Conservation (phyloP, 1,284 basidiomycete genomes). For the Malassezia arunalokei region DNA sequence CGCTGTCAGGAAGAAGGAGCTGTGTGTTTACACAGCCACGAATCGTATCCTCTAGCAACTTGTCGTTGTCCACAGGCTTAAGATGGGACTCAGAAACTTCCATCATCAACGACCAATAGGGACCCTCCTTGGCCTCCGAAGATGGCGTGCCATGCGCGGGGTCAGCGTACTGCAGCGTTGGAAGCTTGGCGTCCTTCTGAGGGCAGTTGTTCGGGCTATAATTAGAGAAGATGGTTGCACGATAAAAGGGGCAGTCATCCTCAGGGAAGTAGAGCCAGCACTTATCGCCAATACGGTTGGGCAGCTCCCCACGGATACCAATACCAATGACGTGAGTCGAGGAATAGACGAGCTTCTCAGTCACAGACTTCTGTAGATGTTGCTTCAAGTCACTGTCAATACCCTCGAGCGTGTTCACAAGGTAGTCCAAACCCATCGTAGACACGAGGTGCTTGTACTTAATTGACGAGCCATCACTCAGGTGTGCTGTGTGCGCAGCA, state of each 20-base stretch:
- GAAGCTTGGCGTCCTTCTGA: conserved; percentile 46
- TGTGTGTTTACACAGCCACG: conserved; percentile 50
- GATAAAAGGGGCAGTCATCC: conserved; percentile 52
- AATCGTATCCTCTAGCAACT: conserved; percentile 50
- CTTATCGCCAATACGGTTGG: conserved; percentile 52
- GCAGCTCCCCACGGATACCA: conserved; percentile 50
- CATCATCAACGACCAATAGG: conserved; percentile 50
- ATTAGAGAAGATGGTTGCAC: conserved; percentile 53
- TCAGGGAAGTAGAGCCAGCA: conserved; percentile 51
- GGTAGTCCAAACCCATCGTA: conserved; percentile 50
- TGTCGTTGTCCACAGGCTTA: conserved; percentile 50
- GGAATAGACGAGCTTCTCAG: conserved; percentile 49
- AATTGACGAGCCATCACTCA: conserved; percentile 49
- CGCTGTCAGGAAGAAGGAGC: conserved; percentile 49
- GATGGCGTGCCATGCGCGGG: conserved; percentile 46
- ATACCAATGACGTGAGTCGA: conserved; percentile 52
- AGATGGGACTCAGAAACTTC: conserved; percentile 51
- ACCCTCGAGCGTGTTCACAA: conserved; percentile 47
- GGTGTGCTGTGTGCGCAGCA: conserved; percentile 46
- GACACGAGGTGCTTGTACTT: conserved; percentile 50
- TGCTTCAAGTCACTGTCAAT: conserved; percentile 44
- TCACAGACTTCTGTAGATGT: conserved; percentile 46
- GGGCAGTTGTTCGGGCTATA: conserved; percentile 52
- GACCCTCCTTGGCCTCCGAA: conserved; percentile 47
- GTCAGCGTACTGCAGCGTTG: conserved; percentile 50